Base-by-base conservation (phyloP, 306 rosid genomes). In the Chamaecrista fasciculata region DNA sequence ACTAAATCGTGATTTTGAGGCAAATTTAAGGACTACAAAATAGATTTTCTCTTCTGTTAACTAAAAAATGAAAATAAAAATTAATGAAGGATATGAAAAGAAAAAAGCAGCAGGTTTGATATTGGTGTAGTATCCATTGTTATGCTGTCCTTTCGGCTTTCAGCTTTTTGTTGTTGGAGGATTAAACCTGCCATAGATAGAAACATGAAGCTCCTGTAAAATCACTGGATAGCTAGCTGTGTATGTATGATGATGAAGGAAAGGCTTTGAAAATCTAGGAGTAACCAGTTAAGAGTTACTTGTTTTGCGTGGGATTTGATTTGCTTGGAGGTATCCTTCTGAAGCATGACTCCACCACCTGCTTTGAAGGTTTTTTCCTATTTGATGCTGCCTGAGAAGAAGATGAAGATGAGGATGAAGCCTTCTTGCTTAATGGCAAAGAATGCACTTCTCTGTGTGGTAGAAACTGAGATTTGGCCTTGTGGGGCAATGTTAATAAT, bases 291-390 rank as follows among this genome's bases (percentile, higher is more conserved):
- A 63, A 67, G 71, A 72, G 70, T 81, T 85, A 87, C 96, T 81
- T 86, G 85, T 89, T 87, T 62, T 86, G 87, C 37, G 70, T 81
- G 55, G 89, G 92, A 75, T 89, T 89, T 29, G 92, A 76, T 36
- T 58, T 66, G 74, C 83, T 84, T 42, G 87, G 92, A 15, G 92
- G 92, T 46, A 87, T 87, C 63, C 59, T 78, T 71, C 86, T 71
- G 68, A 86, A 87, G 67, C 84, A 42, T 0, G 93, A 77, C 46
- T 62, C 68, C 33, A 76, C 63, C 48, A 76, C 64, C 75, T 77
- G 76, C 86, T 81, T 71, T 8, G 79, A 66, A 47, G 81, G 81
- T 59, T 43, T 73, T 79, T 81, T 81, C 71, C 68, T 74, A n/a
- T 57, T 34, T 10, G 60, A 37, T 55, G 82, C 44, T 56, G 82